These are phyloP conservation scores for Epichloe elymi DNA, from an alignment of 2,329 filamentous ascomycete genomes.

Conservation along the genomic window DNA sequence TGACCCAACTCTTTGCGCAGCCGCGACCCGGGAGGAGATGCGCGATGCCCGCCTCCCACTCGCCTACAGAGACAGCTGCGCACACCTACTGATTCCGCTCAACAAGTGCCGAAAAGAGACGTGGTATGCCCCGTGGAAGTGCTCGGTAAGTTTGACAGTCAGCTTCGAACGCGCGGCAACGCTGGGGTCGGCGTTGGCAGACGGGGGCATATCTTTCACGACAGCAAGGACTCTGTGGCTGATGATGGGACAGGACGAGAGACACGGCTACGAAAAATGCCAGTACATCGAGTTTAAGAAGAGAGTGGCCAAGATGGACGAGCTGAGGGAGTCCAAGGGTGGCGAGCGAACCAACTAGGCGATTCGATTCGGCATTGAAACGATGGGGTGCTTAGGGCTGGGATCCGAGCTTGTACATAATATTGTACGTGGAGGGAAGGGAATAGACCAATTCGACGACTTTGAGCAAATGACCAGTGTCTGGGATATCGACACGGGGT, in stretches of 20 bases:
- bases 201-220: too few species aligned
- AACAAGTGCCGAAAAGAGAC: slow-evolving; percentile 88
- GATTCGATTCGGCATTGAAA: background rate
- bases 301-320: slow-evolving; percentile 96
- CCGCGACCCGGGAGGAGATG: slow-evolving; percentile 85
- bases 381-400: background rate
- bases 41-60: slow-evolving; percentile 77
- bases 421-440: background rate
- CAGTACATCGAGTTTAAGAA: slow-evolving; percentile 99
- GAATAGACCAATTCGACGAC: background rate
- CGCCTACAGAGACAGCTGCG: slow-evolving; percentile 90
- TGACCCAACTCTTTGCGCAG: slow-evolving; percentile 24
- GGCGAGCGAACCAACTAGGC: slow-evolving; percentile 72
- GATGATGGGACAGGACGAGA: slow-evolving; percentile 55
- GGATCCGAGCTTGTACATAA: slow-evolving; percentile 3
- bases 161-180: background rate
- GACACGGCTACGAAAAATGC: slow-evolving; percentile 98
- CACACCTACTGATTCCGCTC: slow-evolving; percentile 83
- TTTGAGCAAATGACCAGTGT: too few species aligned
- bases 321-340: slow-evolving; percentile 74
- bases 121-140: slow-evolving; percentile 97
- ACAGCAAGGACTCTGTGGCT: slow-evolving; percentile 1
- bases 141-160: slow-evolving; percentile 57
- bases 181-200: background rate
- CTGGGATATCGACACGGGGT: too few species aligned